Evolutionary conservation across 75 land plant genomes (phyloP), one percentile per base, ranked within the genome.

Genomic region (Cupressus sempervirens): DNA sequence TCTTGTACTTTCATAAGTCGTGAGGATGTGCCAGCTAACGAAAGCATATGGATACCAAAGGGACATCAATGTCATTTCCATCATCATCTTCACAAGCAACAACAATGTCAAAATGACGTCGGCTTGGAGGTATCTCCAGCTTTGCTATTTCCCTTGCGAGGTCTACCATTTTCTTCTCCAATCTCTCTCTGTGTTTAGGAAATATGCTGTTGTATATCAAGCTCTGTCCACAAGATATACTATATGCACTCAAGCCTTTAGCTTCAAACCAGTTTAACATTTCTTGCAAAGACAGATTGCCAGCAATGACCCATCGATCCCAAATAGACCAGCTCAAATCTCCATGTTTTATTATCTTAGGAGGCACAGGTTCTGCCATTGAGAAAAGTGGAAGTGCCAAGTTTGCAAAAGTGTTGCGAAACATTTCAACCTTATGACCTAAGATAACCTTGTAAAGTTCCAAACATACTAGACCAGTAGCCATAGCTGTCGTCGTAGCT

Each of bases 41-140:
- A 86, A 91, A 94, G 84, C 88, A 96, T 65, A 97, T 85, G 20
- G 99, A 94, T 34, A 97, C 84, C 62, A 92, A 90, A n/a, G 99
- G 99, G 26, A 97, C 97, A 84, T 97, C 98, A 9, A 95, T 85
- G 84, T 97, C 98, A 79, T 94, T 88, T 48, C 91, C 95, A 32
- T 92, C 94, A 1, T 97, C 99, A 88, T 97, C 98, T 85, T 97
- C 99, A 41, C 98, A 97, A 34, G 98, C 94, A 70, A 96, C 99
- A 35, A 97, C 95, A 41, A 97, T 86, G 88, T 96, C 98, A 76
- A 96, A 88, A 81, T 96, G 97, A 35, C 91, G 84, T 9, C 95
- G 90, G 62, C 86, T 90, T 9, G 91, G 88, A 30, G 97, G 93
- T 13, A 96, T 74, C 65, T 93, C 96, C 20, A 90, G 87, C 84